These are phyloP conservation scores for Ajuga chamaepitys DNA, from an alignment of 257 asterid species.

Conservation along the genomic window DNA sequence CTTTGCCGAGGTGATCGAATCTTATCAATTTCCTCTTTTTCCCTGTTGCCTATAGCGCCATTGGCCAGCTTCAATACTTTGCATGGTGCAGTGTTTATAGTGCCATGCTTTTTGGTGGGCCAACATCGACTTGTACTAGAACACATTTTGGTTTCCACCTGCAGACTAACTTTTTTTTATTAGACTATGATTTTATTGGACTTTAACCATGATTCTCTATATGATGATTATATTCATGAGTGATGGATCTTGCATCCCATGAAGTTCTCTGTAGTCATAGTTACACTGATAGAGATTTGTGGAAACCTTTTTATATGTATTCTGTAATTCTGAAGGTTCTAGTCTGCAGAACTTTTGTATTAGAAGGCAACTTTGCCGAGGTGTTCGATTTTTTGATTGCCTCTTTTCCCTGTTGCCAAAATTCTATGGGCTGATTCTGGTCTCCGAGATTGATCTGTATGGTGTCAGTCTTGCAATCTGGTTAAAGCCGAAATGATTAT, in stretches of 20 bases:
- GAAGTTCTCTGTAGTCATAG: slow-evolving; percentile 34
- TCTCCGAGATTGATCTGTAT: slow-evolving; percentile 3
- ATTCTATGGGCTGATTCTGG: neutral
- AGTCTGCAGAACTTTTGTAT: no score
- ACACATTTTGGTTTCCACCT: neutral
- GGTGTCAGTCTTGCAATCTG: slow-evolving; percentile 1
- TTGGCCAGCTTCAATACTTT: slow-evolving; percentile 9
- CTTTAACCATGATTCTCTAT: slow-evolving; percentile 16
- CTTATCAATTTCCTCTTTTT: slow-evolving; percentile 50
- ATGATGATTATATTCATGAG: slow-evolving; percentile 32
- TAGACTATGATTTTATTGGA: no score
- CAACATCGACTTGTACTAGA: neutral
- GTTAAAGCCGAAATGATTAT: neutral
- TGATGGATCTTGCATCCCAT: slow-evolving; percentile 31
- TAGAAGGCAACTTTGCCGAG: no score
- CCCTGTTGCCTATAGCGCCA: slow-evolving; percentile 47
- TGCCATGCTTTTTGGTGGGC: slow-evolving; percentile 7
- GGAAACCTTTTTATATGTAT: no score
- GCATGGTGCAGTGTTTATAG: neutral
- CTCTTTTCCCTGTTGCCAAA: no score
- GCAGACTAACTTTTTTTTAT: no score
- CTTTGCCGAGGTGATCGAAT: slow-evolving; percentile 60
- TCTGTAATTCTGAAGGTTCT: no score
- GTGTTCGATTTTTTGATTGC: neutral
- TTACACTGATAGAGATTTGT: slow-evolving; percentile 35